A percentile compares a stretch with the other conserved stretches of the same genome.
phyloP scores from a whole-genome alignment of 2,329 filamentous ascomycete species.

The Epicoccum sorghinum region DNA sequence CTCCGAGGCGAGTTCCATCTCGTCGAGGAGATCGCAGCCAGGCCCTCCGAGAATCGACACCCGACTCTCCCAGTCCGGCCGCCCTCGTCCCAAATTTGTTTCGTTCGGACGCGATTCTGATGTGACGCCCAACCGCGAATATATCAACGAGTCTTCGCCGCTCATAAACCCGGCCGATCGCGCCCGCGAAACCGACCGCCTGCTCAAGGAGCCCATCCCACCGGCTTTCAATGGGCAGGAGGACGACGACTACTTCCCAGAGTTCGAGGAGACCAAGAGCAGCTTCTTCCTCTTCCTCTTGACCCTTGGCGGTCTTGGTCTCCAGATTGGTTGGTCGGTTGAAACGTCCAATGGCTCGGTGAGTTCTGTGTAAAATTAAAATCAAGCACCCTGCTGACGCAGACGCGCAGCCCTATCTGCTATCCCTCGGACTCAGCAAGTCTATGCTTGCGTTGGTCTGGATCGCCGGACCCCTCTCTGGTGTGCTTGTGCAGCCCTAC shows the following conservation, averaged over 20 bases:
- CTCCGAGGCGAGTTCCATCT: slow-evolving; percentile 23
- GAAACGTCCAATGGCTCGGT: slow-evolving; percentile 90
- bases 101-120: slow-evolving; percentile 42
- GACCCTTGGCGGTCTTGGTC: slow-evolving; percentile 81
- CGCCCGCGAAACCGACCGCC: slow-evolving; percentile 40
- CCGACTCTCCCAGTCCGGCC: slow-evolving; percentile 15
- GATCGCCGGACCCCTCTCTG: slow-evolving; percentile 62
- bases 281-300: slow-evolving; percentile 84
- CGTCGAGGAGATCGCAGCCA: slow-evolving; percentile 13
- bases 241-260: slow-evolving; percentile 51
- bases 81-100: slow-evolving; percentile 43
- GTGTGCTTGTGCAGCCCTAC: slow-evolving; percentile 60
- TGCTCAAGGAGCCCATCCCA: slow-evolving; percentile 43
- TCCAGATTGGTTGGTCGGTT: slow-evolving; percentile 96
- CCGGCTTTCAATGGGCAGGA: slow-evolving; percentile 41
- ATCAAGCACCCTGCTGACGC: background rate
- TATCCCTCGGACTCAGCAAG: slow-evolving; percentile 60
- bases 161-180: slow-evolving; percentile 33
- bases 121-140: slow-evolving; percentile 28
- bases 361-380: slow-evolving; percentile 32
- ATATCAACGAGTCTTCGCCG: slow-evolving; percentile 45
- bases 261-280: slow-evolving; percentile 73
- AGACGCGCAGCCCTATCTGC: slow-evolving; percentile 54
- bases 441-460: slow-evolving; percentile 60
- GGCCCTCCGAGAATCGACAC: slow-evolving; percentile 27